These are phyloP conservation scores for Ustilago lituana DNA, from an alignment of 1,284 basidiomycete genomes.

Conservation along the genomic window DNA sequence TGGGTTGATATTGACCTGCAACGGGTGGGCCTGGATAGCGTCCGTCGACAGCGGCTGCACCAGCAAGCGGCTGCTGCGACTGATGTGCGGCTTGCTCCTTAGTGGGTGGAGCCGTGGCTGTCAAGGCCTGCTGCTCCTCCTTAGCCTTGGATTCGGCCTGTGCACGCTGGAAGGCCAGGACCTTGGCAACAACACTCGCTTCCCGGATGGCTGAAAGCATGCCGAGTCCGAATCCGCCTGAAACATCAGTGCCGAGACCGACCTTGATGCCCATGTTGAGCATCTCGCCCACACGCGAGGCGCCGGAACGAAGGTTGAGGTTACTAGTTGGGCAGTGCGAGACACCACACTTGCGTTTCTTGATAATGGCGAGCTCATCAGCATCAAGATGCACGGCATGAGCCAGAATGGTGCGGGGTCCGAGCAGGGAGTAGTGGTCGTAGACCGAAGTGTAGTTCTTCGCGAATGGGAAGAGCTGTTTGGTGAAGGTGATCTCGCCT, in stretches of 20 bases:
- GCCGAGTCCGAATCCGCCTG: conserved; percentile 85
- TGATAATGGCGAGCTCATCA: conserved; percentile 79
- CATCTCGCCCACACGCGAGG: conserved; percentile 80
- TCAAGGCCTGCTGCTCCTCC: conserved; percentile 19
- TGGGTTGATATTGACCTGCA: conserved; percentile 39
- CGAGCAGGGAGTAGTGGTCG: conserved; percentile 79
- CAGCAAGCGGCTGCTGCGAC: conserved; percentile 28
- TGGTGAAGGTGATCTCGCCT: conserved; percentile 77
- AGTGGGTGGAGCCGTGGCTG: conserved; percentile 18
- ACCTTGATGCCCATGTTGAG: conserved; percentile 88
- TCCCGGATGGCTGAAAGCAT: conserved; percentile 84
- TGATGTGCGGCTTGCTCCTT: conserved; percentile 20
- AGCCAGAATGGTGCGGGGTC: conserved; percentile 83
- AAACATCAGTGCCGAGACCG: conserved; percentile 84
- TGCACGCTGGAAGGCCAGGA: conserved; percentile 69
- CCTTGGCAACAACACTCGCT: conserved; percentile 84
- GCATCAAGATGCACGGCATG: conserved; percentile 84
- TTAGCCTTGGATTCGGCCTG: conserved; percentile 42
- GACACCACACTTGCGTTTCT: conserved; percentile 76
- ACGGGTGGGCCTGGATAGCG: conserved; percentile 44
- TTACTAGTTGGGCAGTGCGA: conserved; percentile 91
- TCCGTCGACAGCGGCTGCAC: conserved; percentile 34
- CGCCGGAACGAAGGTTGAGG: conserved; percentile 85
- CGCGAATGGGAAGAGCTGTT: conserved; percentile 73
- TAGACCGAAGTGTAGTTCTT: conserved; percentile 74